phyloP scores from a whole-genome alignment of 495 filamentous ascomycete species.

The Polyplosphaeria fusca region DNA sequence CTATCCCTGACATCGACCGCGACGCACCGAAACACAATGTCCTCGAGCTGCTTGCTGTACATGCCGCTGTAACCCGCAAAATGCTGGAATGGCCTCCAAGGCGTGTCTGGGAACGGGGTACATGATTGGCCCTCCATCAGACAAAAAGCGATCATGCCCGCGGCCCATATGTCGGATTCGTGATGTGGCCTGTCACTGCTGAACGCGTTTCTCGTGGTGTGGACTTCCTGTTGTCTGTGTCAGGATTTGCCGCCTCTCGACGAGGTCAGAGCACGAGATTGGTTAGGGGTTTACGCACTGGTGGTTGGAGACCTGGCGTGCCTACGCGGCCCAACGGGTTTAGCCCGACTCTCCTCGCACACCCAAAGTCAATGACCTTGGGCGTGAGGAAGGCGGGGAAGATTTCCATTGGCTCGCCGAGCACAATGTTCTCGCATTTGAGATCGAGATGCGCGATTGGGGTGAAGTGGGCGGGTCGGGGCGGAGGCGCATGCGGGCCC shows the following conservation, averaged over 20 bases:
- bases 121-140: background rate
- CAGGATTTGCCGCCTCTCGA: background rate
- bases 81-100: background rate
- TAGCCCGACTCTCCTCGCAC: background rate
- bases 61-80: background rate
- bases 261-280: background rate
- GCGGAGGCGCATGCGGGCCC: background rate
- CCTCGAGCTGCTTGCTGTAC: background rate
- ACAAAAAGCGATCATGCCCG: background rate
- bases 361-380: constrained; percentile 3
- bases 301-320: background rate
- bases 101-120: background rate
- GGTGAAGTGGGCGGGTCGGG: background rate
- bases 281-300: background rate
- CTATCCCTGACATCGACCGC: background rate
- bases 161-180: background rate
- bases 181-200: background rate
- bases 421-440: constrained; percentile 1
- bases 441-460: background rate
- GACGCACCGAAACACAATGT: background rate
- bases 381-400: background rate
- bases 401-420: background rate
- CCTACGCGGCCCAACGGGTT: background rate
- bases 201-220: too few relatives aligned
- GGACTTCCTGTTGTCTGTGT: background rate